phyloP scores from a whole-genome alignment of 139 green algal genomes.

The Prasinococcaceae sp. region DNA sequence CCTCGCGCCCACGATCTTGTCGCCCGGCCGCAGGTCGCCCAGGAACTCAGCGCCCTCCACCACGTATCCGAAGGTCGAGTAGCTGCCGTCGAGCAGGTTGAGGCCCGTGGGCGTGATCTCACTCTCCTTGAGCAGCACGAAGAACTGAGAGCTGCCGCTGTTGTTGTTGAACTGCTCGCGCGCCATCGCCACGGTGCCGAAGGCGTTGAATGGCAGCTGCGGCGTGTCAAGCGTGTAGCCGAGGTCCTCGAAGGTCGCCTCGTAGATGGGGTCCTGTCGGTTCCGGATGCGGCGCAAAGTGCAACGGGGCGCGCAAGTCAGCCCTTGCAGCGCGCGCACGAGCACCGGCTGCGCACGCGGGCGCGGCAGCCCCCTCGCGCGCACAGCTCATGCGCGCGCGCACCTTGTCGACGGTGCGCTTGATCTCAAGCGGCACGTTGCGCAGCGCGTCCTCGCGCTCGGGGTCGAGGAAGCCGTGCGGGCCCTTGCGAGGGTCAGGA shows the following conservation, averaged over 20 bases:
- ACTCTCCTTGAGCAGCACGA: conserved; percentile 95
- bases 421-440: conserved; percentile 86
- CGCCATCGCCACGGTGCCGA: conserved; percentile 86
- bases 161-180: conserved; percentile 92
- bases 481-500: conserved; percentile 33
- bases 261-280: conserved; percentile 87
- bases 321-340: too few relatives aligned
- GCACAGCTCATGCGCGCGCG: too few relatives aligned
- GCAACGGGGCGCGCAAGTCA: too few relatives aligned
- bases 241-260: conserved; percentile 88
- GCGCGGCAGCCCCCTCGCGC: too few relatives aligned
- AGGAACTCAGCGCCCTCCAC: conserved; percentile 43
- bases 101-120: conserved; percentile 89
- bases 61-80: conserved; percentile 94
- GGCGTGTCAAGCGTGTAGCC: background rate
- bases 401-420: conserved; percentile 70
- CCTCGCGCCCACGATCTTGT: conserved; percentile 33
- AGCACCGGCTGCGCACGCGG: too few relatives aligned
- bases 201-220: conserved; percentile 94
- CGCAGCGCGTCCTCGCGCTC: conserved; percentile 27
- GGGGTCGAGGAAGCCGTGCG: conserved; percentile 47
- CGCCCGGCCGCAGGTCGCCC: conserved; percentile 31
- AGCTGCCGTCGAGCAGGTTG: conserved; percentile 92
- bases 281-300: too few relatives aligned
- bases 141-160: conserved; percentile 69